phyloP scores from a whole-genome alignment of 2,329 filamentous ascomycete species.

The Annulohypoxylon truncatum region DNA sequence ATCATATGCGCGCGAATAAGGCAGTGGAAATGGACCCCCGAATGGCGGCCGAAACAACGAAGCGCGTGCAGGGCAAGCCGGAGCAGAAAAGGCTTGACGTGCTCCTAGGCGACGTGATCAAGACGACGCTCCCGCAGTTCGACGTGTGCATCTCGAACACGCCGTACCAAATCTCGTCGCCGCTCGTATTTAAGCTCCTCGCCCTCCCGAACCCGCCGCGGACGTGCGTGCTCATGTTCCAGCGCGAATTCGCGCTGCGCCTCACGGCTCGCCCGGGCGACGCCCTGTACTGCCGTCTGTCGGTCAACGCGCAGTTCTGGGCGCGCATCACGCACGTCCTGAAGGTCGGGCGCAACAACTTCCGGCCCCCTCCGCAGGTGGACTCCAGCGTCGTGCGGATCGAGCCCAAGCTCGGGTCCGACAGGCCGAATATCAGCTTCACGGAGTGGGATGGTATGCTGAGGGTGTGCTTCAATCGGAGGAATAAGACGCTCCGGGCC shows the following conservation, averaged over 20 bases:
- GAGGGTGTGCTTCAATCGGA: constrained; percentile 79
- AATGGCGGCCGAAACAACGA: constrained; percentile 96
- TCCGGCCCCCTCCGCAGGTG: constrained; percentile 88
- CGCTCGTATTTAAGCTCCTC: constrained; percentile 90
- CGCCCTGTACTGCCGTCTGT: constrained; percentile 88
- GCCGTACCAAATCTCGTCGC: constrained; percentile 82
- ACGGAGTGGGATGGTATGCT: constrained; percentile 93
- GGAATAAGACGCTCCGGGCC: constrained; percentile 89
- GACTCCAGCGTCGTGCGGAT: constrained; percentile 92
- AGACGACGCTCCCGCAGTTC: constrained; percentile 77
- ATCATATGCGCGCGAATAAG: constrained; percentile 57
- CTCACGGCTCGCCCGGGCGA: constrained; percentile 90
- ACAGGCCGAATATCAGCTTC: constrained; percentile 87
- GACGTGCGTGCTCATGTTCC: constrained; percentile 92
- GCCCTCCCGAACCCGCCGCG: constrained; percentile 84
- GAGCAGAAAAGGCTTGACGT: constrained; percentile 87
- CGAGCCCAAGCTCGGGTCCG: constrained; percentile 82
- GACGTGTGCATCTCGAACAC: constrained; percentile 87
- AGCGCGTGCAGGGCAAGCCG: constrained; percentile 91
- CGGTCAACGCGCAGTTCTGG: constrained; percentile 95
- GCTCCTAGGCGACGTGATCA: constrained; percentile 92
- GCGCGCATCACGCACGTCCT: constrained; percentile 72
- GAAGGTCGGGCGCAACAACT: constrained; percentile 97
- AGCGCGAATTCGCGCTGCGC: constrained; percentile 92
- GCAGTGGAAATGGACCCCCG: constrained; percentile 94